Conservation (phyloP, 2,329 filamentous ascomycete species). For the Fusarium veterinarium region DNA sequence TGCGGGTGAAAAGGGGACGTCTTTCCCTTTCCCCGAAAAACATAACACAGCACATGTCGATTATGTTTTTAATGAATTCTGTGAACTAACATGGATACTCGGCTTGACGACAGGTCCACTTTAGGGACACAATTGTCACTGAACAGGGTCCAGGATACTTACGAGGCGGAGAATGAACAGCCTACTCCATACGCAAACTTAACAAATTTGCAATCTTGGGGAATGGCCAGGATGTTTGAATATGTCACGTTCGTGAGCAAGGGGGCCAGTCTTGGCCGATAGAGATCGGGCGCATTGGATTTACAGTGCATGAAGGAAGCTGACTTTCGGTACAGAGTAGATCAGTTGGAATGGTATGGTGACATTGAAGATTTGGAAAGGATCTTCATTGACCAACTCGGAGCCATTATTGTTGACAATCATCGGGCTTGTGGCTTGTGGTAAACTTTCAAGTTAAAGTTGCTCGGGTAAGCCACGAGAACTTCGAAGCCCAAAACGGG, state of each 20-base stretch:
- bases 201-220: conserved; percentile 11
- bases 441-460: not conserved
- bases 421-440: not conserved
- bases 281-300: conserved; percentile 30
- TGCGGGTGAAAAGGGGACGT: not conserved
- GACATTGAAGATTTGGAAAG: conserved; percentile 7
- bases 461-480: not conserved
- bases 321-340: not conserved
- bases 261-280: conserved; percentile 12
- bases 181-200: not conserved
- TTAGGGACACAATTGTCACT: conserved; percentile 8
- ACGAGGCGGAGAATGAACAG: conserved; percentile 3
- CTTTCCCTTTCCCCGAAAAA: not conserved
- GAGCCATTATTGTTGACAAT: not conserved
- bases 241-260: conserved; percentile 1
- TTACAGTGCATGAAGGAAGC: conserved; percentile 13
- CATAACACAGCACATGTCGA: not conserved
- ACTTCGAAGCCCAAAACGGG: not conserved
- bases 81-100: not conserved
- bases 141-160: conserved; percentile 11
- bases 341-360: conserved; percentile 20
- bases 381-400: not conserved
- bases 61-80: not conserved
- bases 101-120: not conserved
- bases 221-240: conserved; percentile 11